Base-by-base conservation (phyloP, 495 filamentous ascomycete species). In the Hypoxylon intermedium region DNA sequence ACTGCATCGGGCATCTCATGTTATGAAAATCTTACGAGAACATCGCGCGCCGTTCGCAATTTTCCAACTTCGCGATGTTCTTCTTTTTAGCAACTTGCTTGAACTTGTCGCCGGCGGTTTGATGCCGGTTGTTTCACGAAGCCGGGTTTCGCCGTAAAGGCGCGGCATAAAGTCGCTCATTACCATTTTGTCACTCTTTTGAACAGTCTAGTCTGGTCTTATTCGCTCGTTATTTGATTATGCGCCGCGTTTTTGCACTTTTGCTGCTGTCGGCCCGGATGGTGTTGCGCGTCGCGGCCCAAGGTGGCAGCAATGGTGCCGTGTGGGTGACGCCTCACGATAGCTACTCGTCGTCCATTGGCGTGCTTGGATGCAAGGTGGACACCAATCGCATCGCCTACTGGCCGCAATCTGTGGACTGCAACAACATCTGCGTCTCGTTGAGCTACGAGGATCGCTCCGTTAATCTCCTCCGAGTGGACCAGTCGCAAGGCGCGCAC, bases 321-420 rank as follows among this genome's bases (percentile, higher is more conserved):
- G 74, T 78, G 11, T 80, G 72, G 73, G 77, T 61, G 9, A 81
- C 78, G n/a, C 78, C 78, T 18, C 78, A 81, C 61, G 78, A 80
- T 53, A 75, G 72, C 48, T 81, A 77, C 53, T 80, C 77, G 0
- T 79, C 76, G 2, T 80, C 77, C 2, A 65, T 80, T 40, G 78
- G 78, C 48, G 78, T 81, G 0, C 73, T 80, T 33, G 78, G 78
- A 23, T 81, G 78, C 71, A 78, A 81, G 41, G 65, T 81, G 36
- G 60, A 81, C 67, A 78, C 77, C 6, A 70, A 81, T 48, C 74
- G 76, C 37, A 66, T 80, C 41, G 78, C 78, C 3, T 81, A 81
- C 67, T 81, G 78, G 78, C 78, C 78, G 3, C 48, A 45, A 7
- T 70, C 75, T 0, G 73, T 80, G 37, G 76, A 79, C 69, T 81